Conservation (phyloP, 148 eudicot species). For the Rhododendron ferrugineum region DNA sequence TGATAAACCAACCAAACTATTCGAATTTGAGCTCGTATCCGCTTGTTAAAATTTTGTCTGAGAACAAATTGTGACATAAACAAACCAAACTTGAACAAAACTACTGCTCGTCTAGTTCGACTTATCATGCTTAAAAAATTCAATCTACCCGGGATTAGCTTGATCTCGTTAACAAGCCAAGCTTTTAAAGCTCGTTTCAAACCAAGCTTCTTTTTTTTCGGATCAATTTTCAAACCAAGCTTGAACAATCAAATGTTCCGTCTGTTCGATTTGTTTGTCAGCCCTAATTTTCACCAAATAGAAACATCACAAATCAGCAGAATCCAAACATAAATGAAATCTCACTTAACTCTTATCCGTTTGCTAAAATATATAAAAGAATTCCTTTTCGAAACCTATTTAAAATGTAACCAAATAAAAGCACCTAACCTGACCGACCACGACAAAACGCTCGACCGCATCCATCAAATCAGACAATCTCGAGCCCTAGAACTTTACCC, state of each 20-base stretch:
- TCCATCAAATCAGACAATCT: conserved; percentile 28
- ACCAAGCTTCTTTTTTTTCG: not conserved
- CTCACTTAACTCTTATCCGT: not conserved
- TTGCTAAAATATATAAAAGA: not conserved
- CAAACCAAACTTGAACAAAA: not conserved
- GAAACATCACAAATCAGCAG: not conserved
- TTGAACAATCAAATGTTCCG: not conserved
- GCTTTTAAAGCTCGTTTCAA: not conserved
- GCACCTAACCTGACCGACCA: not conserved
- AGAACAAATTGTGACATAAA: not conserved
- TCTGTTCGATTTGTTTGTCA: not conserved
- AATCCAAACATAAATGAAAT: not conserved
- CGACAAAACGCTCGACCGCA: not conserved
- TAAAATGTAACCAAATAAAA: not conserved
- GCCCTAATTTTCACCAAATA: not conserved
- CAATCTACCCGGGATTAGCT: not conserved
- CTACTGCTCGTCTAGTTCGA: too few species aligned
- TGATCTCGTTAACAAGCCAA: too few species aligned
- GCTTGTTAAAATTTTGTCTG: not conserved
- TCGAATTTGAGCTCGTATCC: not conserved
- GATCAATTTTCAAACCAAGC: not conserved
- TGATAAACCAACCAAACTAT: not conserved
- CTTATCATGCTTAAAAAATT: not conserved
- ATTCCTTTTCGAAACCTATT: not conserved
- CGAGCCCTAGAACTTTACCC: conserved; percentile 9